Conservation (phyloP, 2,329 filamentous ascomycete genomes). For the Cephalotrichum gorgonifer region DNA sequence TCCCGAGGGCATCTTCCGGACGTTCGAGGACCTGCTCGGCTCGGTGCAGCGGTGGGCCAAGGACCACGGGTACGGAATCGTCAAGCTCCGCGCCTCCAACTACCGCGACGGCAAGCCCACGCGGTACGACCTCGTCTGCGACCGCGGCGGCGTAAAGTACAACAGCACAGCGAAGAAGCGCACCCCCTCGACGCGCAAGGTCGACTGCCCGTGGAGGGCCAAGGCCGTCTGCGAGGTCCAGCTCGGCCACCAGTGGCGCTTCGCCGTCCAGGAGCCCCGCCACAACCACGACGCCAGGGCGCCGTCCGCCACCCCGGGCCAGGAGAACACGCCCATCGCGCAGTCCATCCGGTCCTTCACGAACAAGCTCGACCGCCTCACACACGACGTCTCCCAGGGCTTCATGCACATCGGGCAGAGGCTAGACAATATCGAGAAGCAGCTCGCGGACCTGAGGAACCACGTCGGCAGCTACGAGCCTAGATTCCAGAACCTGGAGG, state of each 20-base stretch:
- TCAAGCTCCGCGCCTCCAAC: slow-evolving; percentile 53
- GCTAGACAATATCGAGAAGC: slow-evolving; percentile 41
- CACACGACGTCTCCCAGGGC: slow-evolving; percentile 44
- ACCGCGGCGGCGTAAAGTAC: slow-evolving; percentile 54
- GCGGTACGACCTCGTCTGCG: slow-evolving; percentile 52
- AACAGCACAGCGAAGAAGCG: slow-evolving; percentile 56
- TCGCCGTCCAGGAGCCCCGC: slow-evolving; percentile 47
- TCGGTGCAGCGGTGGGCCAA: slow-evolving; percentile 50
- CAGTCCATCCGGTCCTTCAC: slow-evolving; percentile 47
- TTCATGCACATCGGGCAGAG: slow-evolving; percentile 39
- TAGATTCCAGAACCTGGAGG: slow-evolving; percentile 32
- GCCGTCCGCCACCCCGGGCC: slow-evolving; percentile 40
- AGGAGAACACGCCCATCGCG: slow-evolving; percentile 46
- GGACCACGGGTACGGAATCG: slow-evolving; percentile 52
- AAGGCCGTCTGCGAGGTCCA: slow-evolving; percentile 56
- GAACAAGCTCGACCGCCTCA: slow-evolving; percentile 49
- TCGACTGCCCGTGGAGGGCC: slow-evolving; percentile 53
- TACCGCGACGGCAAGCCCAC: slow-evolving; percentile 54
- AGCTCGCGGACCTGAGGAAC: slow-evolving; percentile 42
- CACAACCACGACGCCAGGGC: slow-evolving; percentile 53
- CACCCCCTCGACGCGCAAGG: slow-evolving; percentile 52
- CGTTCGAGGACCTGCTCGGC: slow-evolving; percentile 47
- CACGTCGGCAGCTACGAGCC: slow-evolving; percentile 30
- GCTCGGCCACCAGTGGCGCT: slow-evolving; percentile 54
- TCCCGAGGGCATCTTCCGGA: slow-evolving; percentile 49